Base-by-base conservation (phyloP, 768 basidiomycete species). In the Panus rudis region DNA sequence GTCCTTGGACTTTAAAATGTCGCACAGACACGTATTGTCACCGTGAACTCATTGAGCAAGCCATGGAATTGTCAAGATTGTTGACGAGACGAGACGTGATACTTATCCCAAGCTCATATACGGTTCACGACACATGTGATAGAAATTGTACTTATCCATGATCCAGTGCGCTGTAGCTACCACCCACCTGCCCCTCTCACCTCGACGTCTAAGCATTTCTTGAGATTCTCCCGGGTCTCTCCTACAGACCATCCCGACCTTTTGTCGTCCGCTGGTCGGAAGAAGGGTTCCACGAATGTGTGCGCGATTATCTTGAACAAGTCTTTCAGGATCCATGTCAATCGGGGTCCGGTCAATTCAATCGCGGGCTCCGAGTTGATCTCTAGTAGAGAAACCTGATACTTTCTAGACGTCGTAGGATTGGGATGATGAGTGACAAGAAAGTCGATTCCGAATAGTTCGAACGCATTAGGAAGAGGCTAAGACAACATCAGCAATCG, bases 331-430 rank as follows among this genome's bases (percentile, higher is more conserved):
- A 92, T 78, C 76, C 85, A 85, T 14, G 78, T 75, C 26, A 97
- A 64, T 22, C 91, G 73, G 26, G 81, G 74, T 1, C 93, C 96
- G 0, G 93, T 93, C 42, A 94, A 75, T 55, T 92, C 89, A 46
- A 98, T 94, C 33, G 96, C 96, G 1, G 96, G 94, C 50, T 93
- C 92, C 5, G 94, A 81, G 58, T 99, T 99, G 55, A 94, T 72
- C 62, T 98, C 96, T 23, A 97, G 71, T 2, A 97, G 67, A 43
- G 83, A 80, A 13, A 90, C 80, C 48, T 77, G 71, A 43, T 79
- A 74, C 6, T 46, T 47, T 19, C 50, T 52, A 4, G 45, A 46
- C 1, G 59, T 42, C 14, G 47, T 44, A 4, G 62, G 41, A 0
- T 55, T 43, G 4, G 40, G 51, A 12, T 42, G 27, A 16, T 76